These are phyloP conservation scores for Ambrosia trifida DNA, from an alignment of 129 eudicot species.

Conservation along the genomic window DNA sequence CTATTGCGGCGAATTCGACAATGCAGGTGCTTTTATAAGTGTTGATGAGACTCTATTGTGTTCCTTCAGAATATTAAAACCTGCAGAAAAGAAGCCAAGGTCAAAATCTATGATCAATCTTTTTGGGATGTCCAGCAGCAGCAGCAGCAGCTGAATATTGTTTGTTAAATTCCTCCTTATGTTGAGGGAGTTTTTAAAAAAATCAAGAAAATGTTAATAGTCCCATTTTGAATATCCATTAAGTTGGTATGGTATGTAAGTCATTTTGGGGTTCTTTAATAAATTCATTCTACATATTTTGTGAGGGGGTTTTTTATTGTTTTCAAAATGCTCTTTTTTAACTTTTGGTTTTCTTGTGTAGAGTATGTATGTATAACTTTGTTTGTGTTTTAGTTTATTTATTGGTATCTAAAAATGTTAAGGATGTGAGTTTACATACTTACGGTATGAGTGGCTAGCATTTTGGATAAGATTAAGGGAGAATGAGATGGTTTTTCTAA, in stretches of 20 bases:
- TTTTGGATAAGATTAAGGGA: too few relatives aligned
- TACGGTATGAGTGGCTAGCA: too few relatives aligned
- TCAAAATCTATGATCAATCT: conserved; percentile 39
- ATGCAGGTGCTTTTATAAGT: conserved; percentile 49
- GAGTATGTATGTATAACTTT: too few relatives aligned
- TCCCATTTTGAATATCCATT: neutral
- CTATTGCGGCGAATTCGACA: conserved; percentile 51
- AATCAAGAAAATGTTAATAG: neutral
- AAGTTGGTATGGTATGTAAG: neutral
- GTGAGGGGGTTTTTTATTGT: neutral
- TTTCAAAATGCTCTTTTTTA: neutral
- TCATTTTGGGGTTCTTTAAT: neutral
- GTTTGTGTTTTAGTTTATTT: too few relatives aligned
- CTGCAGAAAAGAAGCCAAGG: conserved; percentile 46
- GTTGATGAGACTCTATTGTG: conserved; percentile 53
- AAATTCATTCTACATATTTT: neutral
- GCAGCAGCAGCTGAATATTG: conserved; percentile 17
- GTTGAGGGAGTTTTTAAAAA: neutral
- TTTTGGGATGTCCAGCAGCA: conserved; percentile 41
- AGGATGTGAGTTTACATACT: too few relatives aligned
- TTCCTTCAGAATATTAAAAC: conserved; percentile 55
- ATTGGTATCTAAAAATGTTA: too few relatives aligned
- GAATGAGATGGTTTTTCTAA: too few relatives aligned
- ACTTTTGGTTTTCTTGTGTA: neutral
- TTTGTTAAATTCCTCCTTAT: conserved; percentile 22